Evolutionary conservation across 176 grass and related monocot genomes (phyloP), one percentile per base, ranked within the genome.

Genomic region (Areca catechu): DNA sequence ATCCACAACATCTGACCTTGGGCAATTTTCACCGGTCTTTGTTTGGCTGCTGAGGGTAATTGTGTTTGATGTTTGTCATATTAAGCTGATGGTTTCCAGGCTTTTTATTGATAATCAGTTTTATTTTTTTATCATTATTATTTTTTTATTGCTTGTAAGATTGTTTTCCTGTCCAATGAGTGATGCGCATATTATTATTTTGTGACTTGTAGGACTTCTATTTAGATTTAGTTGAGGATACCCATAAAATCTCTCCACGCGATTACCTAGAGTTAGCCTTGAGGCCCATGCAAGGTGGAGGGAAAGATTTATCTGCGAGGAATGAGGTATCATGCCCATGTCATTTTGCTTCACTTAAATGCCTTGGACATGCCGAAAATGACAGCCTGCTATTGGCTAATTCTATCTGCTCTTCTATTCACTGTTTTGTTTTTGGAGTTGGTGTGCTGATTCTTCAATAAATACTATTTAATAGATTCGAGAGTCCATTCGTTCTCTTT

Each of bases 221-320:
- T 72, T 77, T 90, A 43, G 77, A 85, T 82, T 79, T 90, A 72
- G 74, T 58, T 53, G 86, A 90, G 49, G 82, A 82, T 27, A 71
- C 75, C 16, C 62, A 54, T 20, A 85, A 76, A 71, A 90, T 90
- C 53, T 76, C 81, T 22, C 86, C 86, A 62, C 73, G 78, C 24
- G 86, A 90, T 76, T 90, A 90, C 65, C 72, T 90, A 56, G 86
- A 90, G 65, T 78, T 90, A 72, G 82, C 86, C 9, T 49, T 90
- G 50, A 79, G 74, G 50, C 82, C 86, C 51, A 80, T 85, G 73
- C 81, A 85, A 70, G 82, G 86, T 24, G 64, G 70, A 70, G 67
- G 77, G 56, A 85, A 67, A 67, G 74, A 90, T 71, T 20, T 76
- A 70, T 73, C 74, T 74, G 61, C 86, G 47, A 90, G 85, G 60